Conservation (phyloP, 2,329 filamentous ascomycete species). For the Aspergillus persii region DNA sequence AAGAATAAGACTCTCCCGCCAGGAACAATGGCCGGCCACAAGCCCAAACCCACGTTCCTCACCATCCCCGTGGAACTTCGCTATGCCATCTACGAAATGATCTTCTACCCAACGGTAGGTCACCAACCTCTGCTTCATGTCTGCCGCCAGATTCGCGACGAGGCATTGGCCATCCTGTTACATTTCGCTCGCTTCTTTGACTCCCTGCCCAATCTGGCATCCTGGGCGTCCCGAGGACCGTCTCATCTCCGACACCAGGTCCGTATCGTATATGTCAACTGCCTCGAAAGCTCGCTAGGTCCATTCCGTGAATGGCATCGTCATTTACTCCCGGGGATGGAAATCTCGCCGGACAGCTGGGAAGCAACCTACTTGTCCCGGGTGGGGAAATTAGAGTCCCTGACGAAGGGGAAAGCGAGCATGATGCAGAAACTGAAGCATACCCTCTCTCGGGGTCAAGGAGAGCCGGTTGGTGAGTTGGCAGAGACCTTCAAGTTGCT, state of each 20-base stretch:
- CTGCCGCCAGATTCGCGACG: background rate
- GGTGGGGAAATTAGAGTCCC: background rate
- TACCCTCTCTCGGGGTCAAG: background rate
- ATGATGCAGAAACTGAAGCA: background rate
- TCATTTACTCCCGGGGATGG: background rate
- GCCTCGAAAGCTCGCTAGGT: background rate
- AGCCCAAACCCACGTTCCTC: background rate
- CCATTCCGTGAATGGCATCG: background rate
- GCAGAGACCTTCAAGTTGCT: background rate
- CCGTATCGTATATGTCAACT: background rate
- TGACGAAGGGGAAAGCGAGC: background rate
- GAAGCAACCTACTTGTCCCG: background rate
- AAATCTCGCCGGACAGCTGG: background rate
- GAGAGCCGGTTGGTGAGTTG: background rate
- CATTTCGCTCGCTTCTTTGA: background rate
- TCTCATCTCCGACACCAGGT: background rate
- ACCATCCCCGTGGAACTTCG: background rate
- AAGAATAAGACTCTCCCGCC: too few relatives aligned
- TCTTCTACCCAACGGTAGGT: background rate
- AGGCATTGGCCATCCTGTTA: background rate
- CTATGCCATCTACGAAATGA: background rate
- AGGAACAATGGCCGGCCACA: too few relatives aligned
- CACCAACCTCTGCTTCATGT: background rate
- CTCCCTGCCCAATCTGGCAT: background rate
- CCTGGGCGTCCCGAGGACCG: background rate